A percentile compares a stretch with the other conserved stretches of the same genome.
These are phyloP conservation scores for Fusarium sp. DNA, from an alignment of 2,329 filamentous ascomycete genomes.

Conservation along the genomic window DNA sequence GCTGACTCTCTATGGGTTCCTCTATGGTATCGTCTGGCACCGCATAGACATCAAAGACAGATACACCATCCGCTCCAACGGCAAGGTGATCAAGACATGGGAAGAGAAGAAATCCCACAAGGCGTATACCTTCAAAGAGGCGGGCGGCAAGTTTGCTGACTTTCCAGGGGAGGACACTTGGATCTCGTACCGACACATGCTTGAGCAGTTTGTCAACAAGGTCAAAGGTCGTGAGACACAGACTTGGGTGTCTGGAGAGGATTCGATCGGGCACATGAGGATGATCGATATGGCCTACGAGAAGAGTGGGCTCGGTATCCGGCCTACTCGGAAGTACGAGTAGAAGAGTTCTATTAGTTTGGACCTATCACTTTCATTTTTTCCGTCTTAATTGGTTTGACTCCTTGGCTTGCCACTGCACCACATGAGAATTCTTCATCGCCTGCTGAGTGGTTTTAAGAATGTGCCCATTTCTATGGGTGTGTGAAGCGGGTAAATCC, in stretches of 20 bases:
- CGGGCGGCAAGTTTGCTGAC: background rate
- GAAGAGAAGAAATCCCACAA: background rate
- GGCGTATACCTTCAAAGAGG: background rate
- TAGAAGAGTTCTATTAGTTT: background rate
- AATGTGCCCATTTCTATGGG: no score
- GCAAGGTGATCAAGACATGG: background rate
- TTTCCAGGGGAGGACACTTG: background rate
- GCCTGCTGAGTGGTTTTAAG: no score
- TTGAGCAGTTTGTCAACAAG: constrained; percentile 4
- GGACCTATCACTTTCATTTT: no score
- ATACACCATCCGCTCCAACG: background rate
- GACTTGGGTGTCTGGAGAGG: background rate
- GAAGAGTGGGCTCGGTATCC: background rate
- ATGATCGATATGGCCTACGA: constrained; percentile 14
- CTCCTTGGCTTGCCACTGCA: no score
- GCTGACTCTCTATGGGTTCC: background rate
- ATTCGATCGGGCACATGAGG: background rate
- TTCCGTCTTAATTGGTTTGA: no score
- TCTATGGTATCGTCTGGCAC: background rate
- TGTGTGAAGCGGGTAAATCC: no score
- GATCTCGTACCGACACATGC: background rate
- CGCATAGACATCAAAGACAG: background rate
- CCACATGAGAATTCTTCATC: no score
- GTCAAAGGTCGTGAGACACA: background rate
- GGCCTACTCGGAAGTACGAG: background rate